Evolutionary conservation across 2,329 filamentous ascomycete species (phyloP).

Genomic region (Tolypocladium tropicale): DNA sequence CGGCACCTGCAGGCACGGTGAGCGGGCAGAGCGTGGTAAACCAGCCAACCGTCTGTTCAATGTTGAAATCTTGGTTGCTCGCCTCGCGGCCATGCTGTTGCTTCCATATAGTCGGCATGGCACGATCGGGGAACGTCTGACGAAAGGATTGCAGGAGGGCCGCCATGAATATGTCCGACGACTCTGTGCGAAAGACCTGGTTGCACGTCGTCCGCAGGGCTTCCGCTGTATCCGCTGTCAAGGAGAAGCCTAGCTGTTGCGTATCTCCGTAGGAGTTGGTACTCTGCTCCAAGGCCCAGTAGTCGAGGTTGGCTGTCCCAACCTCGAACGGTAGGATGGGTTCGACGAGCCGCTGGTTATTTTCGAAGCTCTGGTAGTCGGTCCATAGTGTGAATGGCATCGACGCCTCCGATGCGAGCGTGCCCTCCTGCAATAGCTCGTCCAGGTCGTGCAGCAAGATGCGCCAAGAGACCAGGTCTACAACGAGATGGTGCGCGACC

Average conservation of each 20-base stretch:
- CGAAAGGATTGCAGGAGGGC: conserved; percentile 45
- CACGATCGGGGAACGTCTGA: conserved; percentile 42
- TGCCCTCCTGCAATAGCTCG: conserved; percentile 33
- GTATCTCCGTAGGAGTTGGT: conserved; percentile 37
- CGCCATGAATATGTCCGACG: conserved; percentile 43
- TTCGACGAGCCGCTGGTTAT: conserved; percentile 16
- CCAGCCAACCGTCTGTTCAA: conserved; percentile 49
- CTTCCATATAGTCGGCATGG: conserved; percentile 42
- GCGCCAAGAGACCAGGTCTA: conserved; percentile 41
- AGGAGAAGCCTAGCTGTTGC: conserved; percentile 28
- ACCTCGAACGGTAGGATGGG: conserved; percentile 28
- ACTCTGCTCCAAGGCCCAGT: conserved; percentile 31
- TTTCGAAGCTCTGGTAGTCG: conserved; percentile 30
- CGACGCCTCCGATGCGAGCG: conserved; percentile 30
- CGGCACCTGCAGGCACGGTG: conserved; percentile 28
- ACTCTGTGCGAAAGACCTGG: conserved; percentile 38
- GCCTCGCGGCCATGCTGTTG: conserved; percentile 39
- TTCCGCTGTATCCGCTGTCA: conserved; percentile 30
- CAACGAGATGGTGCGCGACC: conserved; percentile 39
- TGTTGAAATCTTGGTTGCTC: conserved; percentile 35
- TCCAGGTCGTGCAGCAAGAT: conserved; percentile 40
- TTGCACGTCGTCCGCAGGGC: conserved; percentile 32
- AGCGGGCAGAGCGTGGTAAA: conserved; percentile 48
- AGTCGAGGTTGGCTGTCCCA: conserved; percentile 28
- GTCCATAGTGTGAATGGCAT: conserved; percentile 41